Base-by-base conservation (phyloP, 805 yeast species). In the Metschnikowia amazonensis region DNA sequence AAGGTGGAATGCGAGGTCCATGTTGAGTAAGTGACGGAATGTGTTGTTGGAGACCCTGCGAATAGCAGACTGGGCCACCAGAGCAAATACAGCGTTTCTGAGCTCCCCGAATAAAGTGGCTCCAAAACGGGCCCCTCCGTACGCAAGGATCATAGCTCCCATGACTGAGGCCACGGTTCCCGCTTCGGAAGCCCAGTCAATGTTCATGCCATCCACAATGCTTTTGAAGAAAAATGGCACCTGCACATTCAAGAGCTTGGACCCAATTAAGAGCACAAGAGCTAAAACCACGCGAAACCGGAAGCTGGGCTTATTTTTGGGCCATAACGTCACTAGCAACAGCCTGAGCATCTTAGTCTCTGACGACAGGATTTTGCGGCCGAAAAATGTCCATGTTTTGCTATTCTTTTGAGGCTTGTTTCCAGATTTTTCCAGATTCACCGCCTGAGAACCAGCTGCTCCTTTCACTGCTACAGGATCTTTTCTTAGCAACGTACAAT, bases 31-130 rank as follows among this genome's bases (percentile, higher is more conserved):
- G 63, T 92, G 98, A 36, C 71, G 74, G 64, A 92, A 94, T 0
- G 97, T 89, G 59, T 86, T 87, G 40, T 82, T 72, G 1, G 98
- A 96, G 29, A 94, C 97, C 44, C 83, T 77, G 62, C 89, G 80
- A 57, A 94, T 92, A 20, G 99, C 97, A 57, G 82, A 81, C 64
- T 94, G 99, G 10, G 97, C 95, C 25, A 94, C 99, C 21, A 85
- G 79, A 0, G 98, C 97, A 70, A 94, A 94, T 4, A 94, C 82
- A 0, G 99, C 99, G 62, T 94, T 94, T 56, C 98, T 74, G 51
- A 94, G 71, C 63, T 94, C 99, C 27, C 98, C 98, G 66, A 94
- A 88, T 13, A 94, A 66, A 2, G 92, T 96, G 3, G 98, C 85
- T 25, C 98, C 97, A 60, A 94, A 89, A 48, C 99, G 73, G 0